Conservation (phyloP, 768 basidiomycete genomes). For the Calocera cornea region DNA sequence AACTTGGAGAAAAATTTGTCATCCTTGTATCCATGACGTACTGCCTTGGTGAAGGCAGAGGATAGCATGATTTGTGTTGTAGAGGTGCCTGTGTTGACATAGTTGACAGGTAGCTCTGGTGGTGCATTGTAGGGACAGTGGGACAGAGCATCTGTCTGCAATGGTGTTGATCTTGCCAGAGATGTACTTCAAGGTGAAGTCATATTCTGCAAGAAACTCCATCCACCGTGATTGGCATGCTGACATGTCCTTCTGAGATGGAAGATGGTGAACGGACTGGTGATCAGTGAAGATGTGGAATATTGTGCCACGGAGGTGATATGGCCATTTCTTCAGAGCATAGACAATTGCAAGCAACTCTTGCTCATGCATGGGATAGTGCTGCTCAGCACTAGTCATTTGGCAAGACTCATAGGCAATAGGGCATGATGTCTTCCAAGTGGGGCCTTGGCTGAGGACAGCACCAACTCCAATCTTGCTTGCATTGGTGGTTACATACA, state of each 20-base stretch:
- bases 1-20: conserved; percentile 13
- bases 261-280: conserved; percentile 26
- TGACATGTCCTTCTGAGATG: conserved; percentile 22
- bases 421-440: conserved; percentile 24
- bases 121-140: conserved; percentile 15
- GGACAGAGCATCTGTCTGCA: conserved; percentile 32
- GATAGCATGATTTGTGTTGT: neutral
- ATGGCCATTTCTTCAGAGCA: conserved; percentile 20
- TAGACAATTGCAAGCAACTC: conserved; percentile 29
- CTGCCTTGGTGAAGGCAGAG: neutral
- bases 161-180: conserved; percentile 28
- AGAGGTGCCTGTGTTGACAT: neutral
- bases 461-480: conserved; percentile 23
- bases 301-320: conserved; percentile 16
- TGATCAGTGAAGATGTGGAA: conserved; percentile 29
- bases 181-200: conserved; percentile 28
- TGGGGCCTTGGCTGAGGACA: conserved; percentile 22
- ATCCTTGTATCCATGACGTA: conserved; percentile 8
- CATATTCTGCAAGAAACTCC: conserved; percentile 17
- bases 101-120: neutral
- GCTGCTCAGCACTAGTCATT: conserved; percentile 22
- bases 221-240: too few species aligned
- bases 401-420: conserved; percentile 25
- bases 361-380: conserved; percentile 31
- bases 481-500: conserved; percentile 27